phyloP scores from a whole-genome alignment of 108 stramenopile species.

The Skeletonema tropicum region DNA sequence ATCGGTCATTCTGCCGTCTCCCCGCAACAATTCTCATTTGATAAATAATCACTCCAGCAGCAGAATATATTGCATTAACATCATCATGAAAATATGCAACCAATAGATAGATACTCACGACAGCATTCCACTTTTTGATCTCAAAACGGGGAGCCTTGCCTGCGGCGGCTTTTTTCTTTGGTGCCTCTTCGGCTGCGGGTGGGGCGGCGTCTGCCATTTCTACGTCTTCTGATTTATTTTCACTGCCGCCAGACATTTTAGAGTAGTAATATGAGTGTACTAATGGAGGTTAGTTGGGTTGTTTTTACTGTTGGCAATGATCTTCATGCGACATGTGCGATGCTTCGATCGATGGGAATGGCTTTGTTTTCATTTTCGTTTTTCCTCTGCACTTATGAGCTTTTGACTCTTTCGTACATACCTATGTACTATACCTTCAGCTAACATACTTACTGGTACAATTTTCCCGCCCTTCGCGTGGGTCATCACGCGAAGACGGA shows the following conservation, averaged over 20 bases:
- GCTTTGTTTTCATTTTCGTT: too few species aligned
- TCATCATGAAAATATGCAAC: background rate
- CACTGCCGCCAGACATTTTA: conserved; percentile 9
- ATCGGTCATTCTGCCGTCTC: background rate
- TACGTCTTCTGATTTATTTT: conserved; percentile 33
- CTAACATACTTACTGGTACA: too few species aligned
- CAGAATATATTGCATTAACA: background rate
- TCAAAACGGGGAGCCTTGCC: conserved; percentile 75
- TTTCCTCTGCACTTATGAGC: too few species aligned
- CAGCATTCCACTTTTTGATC: conserved; percentile 98
- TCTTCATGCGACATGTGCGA: too few species aligned
- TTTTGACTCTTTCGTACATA: too few species aligned
- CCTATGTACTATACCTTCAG: too few species aligned
- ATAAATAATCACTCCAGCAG: too few species aligned
- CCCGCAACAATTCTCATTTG: background rate
- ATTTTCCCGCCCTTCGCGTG: too few species aligned
- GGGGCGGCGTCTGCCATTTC: conserved; percentile 44
- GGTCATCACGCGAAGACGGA: too few species aligned
- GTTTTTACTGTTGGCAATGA: too few species aligned
- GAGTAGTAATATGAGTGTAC: background rate
- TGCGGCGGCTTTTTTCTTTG: background rate
- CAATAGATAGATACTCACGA: conserved; percentile 28
- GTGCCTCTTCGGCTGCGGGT: conserved; percentile 4
- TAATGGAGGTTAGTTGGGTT: too few species aligned
- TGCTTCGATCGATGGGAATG: too few species aligned